Base-by-base conservation (phyloP, 176 grass and related monocot genomes). In the Eragrostis nindensis region DNA sequence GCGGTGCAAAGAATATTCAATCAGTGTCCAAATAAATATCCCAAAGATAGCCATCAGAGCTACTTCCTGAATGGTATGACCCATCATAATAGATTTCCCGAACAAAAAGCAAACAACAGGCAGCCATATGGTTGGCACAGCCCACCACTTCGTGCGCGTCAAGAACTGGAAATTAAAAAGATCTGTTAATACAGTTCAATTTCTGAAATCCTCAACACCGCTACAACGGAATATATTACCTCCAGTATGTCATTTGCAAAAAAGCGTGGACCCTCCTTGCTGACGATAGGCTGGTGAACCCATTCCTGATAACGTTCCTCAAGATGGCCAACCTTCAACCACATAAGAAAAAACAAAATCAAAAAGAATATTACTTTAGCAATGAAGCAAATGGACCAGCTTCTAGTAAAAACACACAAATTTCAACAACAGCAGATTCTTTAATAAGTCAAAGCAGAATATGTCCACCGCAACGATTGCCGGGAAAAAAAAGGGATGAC, bases 281-380 rank as follows among this genome's bases (percentile, higher is more conserved):
- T 95, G 16, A 98, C 86, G 8, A 98, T 93, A 66, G 96, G 88
- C 39, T 93, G 92, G 64, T 98, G 96, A 87, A 98, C 86, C 96
- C 96, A 98, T 82, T 98, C 96, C 83, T 93, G 92, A 82, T 98
- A 98, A 44, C 22, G 83, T 22, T 93, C 96, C 71, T 85, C 75
- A 39, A 95, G 90, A 93, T 98, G 88, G 11, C 96, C 96, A 84
- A 98, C 92, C 96, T 98, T 68, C 12, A 87, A 39, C 16, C 25
- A 78, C 19, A 43, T 65, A 55, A 83, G 77, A 44, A 2, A 78
- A 0, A 70, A 54, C n/a, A 59, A 11, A 71, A 42, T 43, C 25
- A 82, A 41, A n/a, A 62, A 62, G 0, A 47, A 25, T 10, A 4
- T 70, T 7, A 14, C 22, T 76, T 68, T 7, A 62, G 41, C 52